phyloP scores from a whole-genome alignment of 768 basidiomycete genomes.

The Vishniacozyma victoriae region DNA sequence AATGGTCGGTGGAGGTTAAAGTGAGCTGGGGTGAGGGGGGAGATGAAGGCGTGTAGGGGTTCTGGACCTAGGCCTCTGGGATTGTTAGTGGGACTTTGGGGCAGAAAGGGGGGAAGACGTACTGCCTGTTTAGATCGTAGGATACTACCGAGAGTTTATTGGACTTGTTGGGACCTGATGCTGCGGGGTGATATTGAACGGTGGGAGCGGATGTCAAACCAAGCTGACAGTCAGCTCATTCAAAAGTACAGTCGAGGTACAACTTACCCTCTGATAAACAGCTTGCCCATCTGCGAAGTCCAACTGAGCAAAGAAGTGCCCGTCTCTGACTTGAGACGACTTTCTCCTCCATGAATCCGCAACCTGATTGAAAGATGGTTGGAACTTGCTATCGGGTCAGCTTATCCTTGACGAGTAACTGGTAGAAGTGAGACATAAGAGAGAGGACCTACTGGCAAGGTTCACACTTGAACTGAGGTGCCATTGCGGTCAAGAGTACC shows the following conservation, averaged over 20 bases:
- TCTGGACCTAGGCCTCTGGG: slow-evolving; percentile 75
- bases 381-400: slow-evolving; percentile 65
- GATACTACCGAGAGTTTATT: slow-evolving; percentile 56
- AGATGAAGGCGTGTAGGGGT: slow-evolving; percentile 69
- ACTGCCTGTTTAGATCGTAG: slow-evolving; percentile 54
- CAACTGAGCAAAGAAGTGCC: slow-evolving; percentile 85
- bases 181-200: slow-evolving; percentile 67
- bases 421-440: not conserved
- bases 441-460: slow-evolving; percentile 72
- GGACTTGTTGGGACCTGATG: slow-evolving; percentile 63
- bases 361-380: slow-evolving; percentile 73
- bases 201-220: slow-evolving; percentile 78
- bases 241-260: not conserved
- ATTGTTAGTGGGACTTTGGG: not conserved
- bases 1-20: slow-evolving; percentile 72
- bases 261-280: slow-evolving; percentile 72
- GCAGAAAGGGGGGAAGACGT: slow-evolving; percentile 12
- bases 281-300: slow-evolving; percentile 75
- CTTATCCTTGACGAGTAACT: not conserved
- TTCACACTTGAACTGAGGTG: slow-evolving; percentile 69
- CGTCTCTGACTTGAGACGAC: slow-evolving; percentile 59
- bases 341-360: slow-evolving; percentile 74
- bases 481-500: slow-evolving; percentile 82
- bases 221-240: slow-evolving; percentile 53
- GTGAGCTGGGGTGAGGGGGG: slow-evolving; percentile 65